Evolutionary conservation across 2,329 filamentous ascomycete genomes (phyloP).

Genomic region (Zasmidium angulare): DNA sequence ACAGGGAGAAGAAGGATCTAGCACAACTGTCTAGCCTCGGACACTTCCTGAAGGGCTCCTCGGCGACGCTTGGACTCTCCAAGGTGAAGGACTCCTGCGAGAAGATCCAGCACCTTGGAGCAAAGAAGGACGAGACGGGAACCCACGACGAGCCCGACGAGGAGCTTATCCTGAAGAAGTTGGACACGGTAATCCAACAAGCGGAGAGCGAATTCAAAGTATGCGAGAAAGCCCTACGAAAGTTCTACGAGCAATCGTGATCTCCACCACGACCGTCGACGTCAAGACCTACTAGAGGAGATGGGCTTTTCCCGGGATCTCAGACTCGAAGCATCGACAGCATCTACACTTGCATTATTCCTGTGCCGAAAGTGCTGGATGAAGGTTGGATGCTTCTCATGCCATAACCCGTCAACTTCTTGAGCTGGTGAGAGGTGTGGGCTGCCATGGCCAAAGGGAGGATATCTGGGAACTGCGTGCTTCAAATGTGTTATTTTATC

Average conservation of each 20-base stretch:
- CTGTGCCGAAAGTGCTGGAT: background rate
- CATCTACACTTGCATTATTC: background rate
- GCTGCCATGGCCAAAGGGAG: no score
- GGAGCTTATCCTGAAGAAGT: conserved; percentile 66
- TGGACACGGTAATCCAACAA: conserved; percentile 66
- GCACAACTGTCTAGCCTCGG: conserved; percentile 76
- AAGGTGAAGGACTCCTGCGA: conserved; percentile 93
- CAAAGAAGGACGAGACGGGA: conserved; percentile 76
- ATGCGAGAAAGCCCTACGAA: conserved; percentile 67
- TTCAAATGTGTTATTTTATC: background rate
- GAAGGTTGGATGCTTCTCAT: background rate
- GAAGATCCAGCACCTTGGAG: conserved; percentile 92
- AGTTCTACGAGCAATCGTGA: conserved; percentile 57
- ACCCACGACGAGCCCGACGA: conserved; percentile 64
- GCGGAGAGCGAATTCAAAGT: conserved; percentile 77
- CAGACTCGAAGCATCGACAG: background rate
- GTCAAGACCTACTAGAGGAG: no score
- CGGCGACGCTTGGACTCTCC: conserved; percentile 84
- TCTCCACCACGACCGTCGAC: background rate
- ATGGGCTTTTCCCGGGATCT: background rate
- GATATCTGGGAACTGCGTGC: background rate
- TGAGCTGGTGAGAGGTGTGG: background rate
- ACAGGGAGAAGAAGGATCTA: conserved; percentile 68
- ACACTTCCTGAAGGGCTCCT: conserved; percentile 97
- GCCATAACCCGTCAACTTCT: background rate